These are phyloP conservation scores for Calonectria honghensis DNA, from an alignment of 2,329 filamentous ascomycete species.

Conservation along the genomic window DNA sequence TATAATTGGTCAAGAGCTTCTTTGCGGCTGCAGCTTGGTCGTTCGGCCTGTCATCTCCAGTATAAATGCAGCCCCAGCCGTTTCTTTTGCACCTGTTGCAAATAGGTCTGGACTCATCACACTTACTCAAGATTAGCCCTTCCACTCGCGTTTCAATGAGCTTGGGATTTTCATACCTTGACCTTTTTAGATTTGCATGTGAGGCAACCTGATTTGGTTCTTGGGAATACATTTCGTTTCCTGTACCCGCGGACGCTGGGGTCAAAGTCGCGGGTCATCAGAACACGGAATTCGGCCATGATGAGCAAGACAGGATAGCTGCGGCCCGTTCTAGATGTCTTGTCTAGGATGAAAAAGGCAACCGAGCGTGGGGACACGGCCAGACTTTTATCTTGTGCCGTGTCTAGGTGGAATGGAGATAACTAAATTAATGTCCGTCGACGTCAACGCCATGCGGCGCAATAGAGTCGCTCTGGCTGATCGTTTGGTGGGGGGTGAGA, in stretches of 20 bases:
- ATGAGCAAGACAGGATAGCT: background rate
- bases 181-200: constrained; percentile 18
- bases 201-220: constrained; percentile 15
- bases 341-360: constrained; percentile 12
- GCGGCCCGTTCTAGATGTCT: background rate
- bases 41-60: background rate
- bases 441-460: constrained; percentile 1
- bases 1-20: background rate
- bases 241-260: constrained; percentile 13
- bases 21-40: background rate
- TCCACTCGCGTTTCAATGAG: too few relatives aligned
- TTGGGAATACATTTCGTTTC: constrained; percentile 1
- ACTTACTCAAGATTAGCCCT: background rate
- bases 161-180: background rate
- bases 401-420: constrained; percentile 3
- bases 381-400: constrained; percentile 9
- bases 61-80: constrained; percentile 17
- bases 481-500: background rate
- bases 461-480: background rate
- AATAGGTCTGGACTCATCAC: constrained; percentile 14
- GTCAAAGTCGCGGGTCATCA: constrained; percentile 6
- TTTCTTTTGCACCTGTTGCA: constrained; percentile 18
- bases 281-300: constrained; percentile 12
- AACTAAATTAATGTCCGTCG: constrained; percentile 22
- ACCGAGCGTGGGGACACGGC: constrained; percentile 9